phyloP scores from a whole-genome alignment of 345 rosid species.

The Acer campestre region DNA sequence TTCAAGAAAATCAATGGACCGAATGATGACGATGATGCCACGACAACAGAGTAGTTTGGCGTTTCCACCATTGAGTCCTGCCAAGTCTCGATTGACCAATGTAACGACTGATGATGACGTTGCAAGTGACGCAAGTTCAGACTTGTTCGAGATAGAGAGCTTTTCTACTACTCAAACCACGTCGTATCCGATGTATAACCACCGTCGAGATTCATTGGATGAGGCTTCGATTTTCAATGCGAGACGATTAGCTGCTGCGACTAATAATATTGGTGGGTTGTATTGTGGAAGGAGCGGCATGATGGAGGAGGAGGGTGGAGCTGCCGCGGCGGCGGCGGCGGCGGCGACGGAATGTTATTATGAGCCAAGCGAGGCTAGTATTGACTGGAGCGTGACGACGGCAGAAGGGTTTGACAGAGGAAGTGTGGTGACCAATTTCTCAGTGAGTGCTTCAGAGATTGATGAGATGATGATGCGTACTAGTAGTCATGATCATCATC shows the following conservation, averaged over 20 bases:
- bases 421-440: slow-evolving; percentile 42
- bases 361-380: slow-evolving; percentile 89
- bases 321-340: neutral
- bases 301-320: slow-evolving; percentile 26
- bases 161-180: slow-evolving; percentile 74
- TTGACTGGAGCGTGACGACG: slow-evolving; percentile 88
- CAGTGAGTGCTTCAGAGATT: slow-evolving; percentile 49
- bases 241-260: slow-evolving; percentile 16
- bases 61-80: slow-evolving; percentile 13
- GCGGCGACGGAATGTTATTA: slow-evolving; percentile 62
- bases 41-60: slow-evolving; percentile 29
- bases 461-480: slow-evolving; percentile 32
- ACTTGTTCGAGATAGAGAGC: slow-evolving; percentile 95
- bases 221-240: slow-evolving; percentile 44
- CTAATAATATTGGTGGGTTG: slow-evolving; percentile 1
- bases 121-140: slow-evolving; percentile 91
- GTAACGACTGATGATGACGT: slow-evolving; percentile 51
- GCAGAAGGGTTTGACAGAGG: slow-evolving; percentile 61
- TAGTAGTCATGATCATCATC: neutral
- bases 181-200: slow-evolving; percentile 28
- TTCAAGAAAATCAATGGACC: slow-evolving; percentile 20
- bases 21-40: neutral
- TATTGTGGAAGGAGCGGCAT: slow-evolving; percentile 19
- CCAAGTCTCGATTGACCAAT: too few relatives aligned
- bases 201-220: slow-evolving; percentile 58